Conservation (phyloP, 1,284 basidiomycete genomes). For the Sphaerobolus stellatus region DNA sequence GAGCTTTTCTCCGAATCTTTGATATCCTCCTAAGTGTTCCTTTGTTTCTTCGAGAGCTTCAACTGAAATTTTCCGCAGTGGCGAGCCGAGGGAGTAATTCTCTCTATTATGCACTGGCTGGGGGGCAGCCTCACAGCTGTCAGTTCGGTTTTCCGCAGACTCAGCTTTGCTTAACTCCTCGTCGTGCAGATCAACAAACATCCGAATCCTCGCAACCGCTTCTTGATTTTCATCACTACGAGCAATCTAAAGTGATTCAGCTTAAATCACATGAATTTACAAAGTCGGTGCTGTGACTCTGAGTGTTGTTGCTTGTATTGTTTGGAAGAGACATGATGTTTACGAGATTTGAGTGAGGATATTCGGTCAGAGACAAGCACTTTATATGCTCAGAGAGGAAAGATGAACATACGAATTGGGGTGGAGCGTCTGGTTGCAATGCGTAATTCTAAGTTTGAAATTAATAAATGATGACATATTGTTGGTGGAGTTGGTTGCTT, state of each 20-base stretch:
- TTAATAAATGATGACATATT: too few relatives aligned
- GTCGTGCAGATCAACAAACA: background rate
- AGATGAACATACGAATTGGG: too few relatives aligned
- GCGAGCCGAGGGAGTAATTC: background rate
- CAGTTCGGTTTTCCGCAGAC: background rate
- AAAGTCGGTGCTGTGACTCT: too few relatives aligned
- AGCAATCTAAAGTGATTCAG: background rate
- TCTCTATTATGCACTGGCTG: background rate
- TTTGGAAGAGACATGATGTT: too few relatives aligned
- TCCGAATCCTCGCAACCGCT: background rate
- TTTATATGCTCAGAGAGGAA: too few relatives aligned
- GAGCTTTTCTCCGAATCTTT: background rate
- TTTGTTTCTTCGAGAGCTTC: background rate
- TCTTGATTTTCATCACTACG: background rate
- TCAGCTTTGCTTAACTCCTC: background rate
- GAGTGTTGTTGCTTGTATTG: too few relatives aligned
- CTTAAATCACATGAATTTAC: too few relatives aligned
- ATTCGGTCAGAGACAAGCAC: too few relatives aligned
- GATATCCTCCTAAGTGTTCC: background rate
- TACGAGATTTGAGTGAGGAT: too few relatives aligned
- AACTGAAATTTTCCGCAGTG: background rate
- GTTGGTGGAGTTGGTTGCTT: too few relatives aligned
- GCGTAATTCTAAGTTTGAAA: too few relatives aligned
- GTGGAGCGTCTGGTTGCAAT: too few relatives aligned
- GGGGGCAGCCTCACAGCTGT: background rate